These are phyloP conservation scores for Fusarium sororula DNA, from an alignment of 2,329 filamentous ascomycete genomes.

Conservation along the genomic window DNA sequence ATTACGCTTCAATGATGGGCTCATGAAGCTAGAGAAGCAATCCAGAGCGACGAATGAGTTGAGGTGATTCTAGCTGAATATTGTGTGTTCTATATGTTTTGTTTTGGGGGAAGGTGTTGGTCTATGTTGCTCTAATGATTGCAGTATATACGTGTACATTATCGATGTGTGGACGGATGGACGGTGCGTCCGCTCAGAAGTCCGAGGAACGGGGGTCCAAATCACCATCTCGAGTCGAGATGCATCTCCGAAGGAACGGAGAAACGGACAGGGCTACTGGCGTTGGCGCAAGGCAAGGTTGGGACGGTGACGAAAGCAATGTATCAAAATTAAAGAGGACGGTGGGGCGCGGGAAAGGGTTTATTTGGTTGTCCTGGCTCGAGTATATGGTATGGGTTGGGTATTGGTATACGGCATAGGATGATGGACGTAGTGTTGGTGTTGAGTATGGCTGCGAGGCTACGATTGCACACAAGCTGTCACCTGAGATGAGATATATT, in stretches of 20 bases:
- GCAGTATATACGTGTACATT: slow-evolving; percentile 43
- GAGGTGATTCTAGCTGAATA: slow-evolving; percentile 1
- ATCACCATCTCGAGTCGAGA: slow-evolving; percentile 19
- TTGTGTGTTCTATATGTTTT: slow-evolving; percentile 16
- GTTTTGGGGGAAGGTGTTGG: slow-evolving; percentile 15
- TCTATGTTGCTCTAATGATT: slow-evolving; percentile 19
- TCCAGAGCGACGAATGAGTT: not conserved
- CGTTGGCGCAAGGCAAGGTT: slow-evolving; percentile 41
- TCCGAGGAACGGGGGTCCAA: not conserved
- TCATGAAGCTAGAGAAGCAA: not conserved
- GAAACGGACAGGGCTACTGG: slow-evolving; percentile 27
- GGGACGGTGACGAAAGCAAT: slow-evolving; percentile 38
- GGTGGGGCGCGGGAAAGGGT: slow-evolving; percentile 25
- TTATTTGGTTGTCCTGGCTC: slow-evolving; percentile 37
- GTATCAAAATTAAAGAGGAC: slow-evolving; percentile 38
- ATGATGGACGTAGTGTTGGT: slow-evolving; percentile 17
- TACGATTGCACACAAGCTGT: slow-evolving; percentile 18
- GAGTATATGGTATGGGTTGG: slow-evolving; percentile 37
- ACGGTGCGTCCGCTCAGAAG: not conserved
- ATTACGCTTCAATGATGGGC: not conserved
- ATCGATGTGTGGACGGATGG: slow-evolving; percentile 23
- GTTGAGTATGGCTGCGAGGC: slow-evolving; percentile 18
- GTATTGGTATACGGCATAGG: slow-evolving; percentile 33
- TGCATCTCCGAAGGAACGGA: slow-evolving; percentile 28
- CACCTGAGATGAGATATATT: slow-evolving; percentile 26